Conservation (phyloP, 2,329 filamentous ascomycete genomes). For the Leptographium wingfieldii region DNA sequence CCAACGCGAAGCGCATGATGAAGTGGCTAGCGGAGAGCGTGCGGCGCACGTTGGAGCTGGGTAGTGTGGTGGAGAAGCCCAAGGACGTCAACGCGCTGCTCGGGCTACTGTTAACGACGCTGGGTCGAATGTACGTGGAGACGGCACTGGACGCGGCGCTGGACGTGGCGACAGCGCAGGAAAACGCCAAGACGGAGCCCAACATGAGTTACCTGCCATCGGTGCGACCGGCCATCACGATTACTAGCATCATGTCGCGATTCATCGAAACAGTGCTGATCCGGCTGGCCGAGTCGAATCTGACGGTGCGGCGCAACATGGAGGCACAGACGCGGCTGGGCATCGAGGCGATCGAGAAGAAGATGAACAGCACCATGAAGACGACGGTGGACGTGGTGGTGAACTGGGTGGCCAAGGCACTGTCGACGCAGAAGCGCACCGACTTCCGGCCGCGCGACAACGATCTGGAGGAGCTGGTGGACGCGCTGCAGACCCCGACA, state of each 20-base stretch:
- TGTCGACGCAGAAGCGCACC: constrained; percentile 70
- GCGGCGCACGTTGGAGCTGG: constrained; percentile 80
- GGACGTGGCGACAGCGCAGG: constrained; percentile 63
- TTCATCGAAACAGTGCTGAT: constrained; percentile 86
- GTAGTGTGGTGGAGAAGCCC: constrained; percentile 73
- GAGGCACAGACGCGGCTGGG: constrained; percentile 67
- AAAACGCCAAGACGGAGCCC: constrained; percentile 70
- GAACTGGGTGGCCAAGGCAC: constrained; percentile 61
- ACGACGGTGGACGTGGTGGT: constrained; percentile 53
- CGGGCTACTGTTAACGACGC: constrained; percentile 68
- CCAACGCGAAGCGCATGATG: constrained; percentile 94
- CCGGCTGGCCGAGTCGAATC: constrained; percentile 76
- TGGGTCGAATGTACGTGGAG: constrained; percentile 72
- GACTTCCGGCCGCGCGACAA: constrained; percentile 84
- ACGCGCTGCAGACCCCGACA: constrained; percentile 74
- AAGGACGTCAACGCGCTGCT: constrained; percentile 85
- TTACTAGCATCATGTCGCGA: constrained; percentile 85
- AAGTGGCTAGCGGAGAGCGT: constrained; percentile 96
- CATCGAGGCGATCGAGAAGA: constrained; percentile 70
- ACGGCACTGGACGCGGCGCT: constrained; percentile 55
- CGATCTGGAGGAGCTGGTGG: constrained; percentile 47
- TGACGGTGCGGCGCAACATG: constrained; percentile 81
- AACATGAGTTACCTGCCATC: constrained; percentile 74
- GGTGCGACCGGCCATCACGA: constrained; percentile 70
- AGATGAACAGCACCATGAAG: constrained; percentile 53